phyloP scores from a whole-genome alignment of 495 filamentous ascomycete genomes.

The Xylaria longipes region DNA sequence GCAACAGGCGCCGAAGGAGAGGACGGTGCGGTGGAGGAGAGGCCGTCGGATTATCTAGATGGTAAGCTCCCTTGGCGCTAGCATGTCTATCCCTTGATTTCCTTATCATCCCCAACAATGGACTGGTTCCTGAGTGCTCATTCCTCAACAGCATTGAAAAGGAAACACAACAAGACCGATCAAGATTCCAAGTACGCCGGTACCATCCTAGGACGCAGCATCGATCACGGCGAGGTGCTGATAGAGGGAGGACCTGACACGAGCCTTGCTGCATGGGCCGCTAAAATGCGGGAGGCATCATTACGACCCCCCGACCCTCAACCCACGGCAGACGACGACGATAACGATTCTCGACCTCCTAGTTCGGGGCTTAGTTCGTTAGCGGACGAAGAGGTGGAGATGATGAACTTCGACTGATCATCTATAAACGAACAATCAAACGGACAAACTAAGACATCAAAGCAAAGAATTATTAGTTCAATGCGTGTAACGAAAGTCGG shows the following conservation, averaged over 20 bases:
- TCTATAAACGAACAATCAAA: too few species aligned
- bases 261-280: conserved; percentile 71
- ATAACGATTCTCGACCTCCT: conserved; percentile 48
- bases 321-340: conserved; percentile 30
- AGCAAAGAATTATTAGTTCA: not conserved
- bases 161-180: conserved; percentile 79
- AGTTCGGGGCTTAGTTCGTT: conserved; percentile 61
- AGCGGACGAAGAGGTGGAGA: conserved; percentile 51
- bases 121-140: not conserved
- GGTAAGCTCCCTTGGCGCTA: conserved; percentile 45
- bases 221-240: conserved; percentile 68
- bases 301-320: conserved; percentile 31
- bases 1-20: conserved; percentile 27
- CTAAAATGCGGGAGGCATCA: conserved; percentile 36
- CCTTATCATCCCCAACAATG: conserved; percentile 2
- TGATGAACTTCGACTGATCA: conserved; percentile 44
- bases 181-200: conserved; percentile 82
- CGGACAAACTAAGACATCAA: not conserved
- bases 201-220: conserved; percentile 74
- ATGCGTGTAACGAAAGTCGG: not conserved
- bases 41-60: conserved; percentile 73
- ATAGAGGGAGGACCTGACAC: conserved; percentile 75
- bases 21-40: conserved; percentile 41
- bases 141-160: conserved; percentile 65
- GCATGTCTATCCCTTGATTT: not conserved